Evolutionary conservation across 2,329 filamentous ascomycete species (phyloP), one percentile per base, ranked within the genome.

Genomic region (Colletotrichum gigasporum): DNA sequence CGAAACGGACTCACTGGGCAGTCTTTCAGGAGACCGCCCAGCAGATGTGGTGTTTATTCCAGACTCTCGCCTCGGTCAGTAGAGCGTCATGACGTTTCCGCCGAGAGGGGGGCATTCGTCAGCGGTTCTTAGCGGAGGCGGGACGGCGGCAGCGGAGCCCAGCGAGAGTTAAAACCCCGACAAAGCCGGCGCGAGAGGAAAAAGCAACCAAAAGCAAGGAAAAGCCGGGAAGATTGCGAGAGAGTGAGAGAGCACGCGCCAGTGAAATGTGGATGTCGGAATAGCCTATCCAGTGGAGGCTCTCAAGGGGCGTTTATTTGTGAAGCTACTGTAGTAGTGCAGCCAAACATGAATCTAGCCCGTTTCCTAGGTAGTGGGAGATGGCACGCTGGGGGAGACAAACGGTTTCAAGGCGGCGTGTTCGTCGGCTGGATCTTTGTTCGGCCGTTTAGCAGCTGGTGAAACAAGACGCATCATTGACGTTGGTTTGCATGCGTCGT

Each of bases 211-310:
- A 48, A 18, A 28, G 8, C 35, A 24, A 2, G 30, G 22, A 24
- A 32, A 18, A 9, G 22, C 16, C 30, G 6, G 47, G n/a, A n/a
- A n/a, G n/a, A n/a, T 37, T 14, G 24, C 44, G n/a, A 11, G 24
- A 39, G 20, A 24, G n/a, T n/a, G 3, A 45, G 20, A 50, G 20
- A 12, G 5, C 57, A 56, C 41, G 41, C 51, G 28, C 44, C 44
- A 26, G 28, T 37, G 45, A 52, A n/a, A 47, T 32, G 14, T 18
- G 35, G 37, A 63, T 52, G 44, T 59, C 32, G 30, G 41, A 59
- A 34, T 52, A 63, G 54, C 24, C 54, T 63, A 26, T 32, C 9
- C 16, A 32, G 54, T 59, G 45, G 60, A 59, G 39, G 54, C 54
- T 59, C 30, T 39, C 37, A 32, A 20, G 16, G 30, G 42, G 44